Percentiles rank a stretch among this genome's conserved stretches.
These are phyloP conservation scores for Nigrograna mackinnonii DNA, from an alignment of 2,329 filamentous ascomycete genomes.

Conservation along the genomic window DNA sequence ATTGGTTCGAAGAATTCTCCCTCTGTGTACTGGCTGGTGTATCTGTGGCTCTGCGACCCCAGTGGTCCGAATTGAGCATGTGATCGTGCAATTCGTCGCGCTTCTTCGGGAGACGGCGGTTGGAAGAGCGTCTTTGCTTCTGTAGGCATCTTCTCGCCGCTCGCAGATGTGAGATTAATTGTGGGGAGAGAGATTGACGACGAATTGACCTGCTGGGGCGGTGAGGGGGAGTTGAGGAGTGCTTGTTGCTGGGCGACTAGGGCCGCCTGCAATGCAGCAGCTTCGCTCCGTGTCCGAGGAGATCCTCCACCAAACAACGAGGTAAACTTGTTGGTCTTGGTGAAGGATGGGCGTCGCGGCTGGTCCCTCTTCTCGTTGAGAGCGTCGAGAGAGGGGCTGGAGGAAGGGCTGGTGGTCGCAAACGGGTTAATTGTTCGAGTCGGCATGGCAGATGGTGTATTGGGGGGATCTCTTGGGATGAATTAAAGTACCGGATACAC, in stretches of 20 bases:
- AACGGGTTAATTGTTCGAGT: conserved; percentile 64
- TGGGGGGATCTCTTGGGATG: too few species aligned
- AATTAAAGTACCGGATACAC: too few species aligned
- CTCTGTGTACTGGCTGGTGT: conserved; percentile 79
- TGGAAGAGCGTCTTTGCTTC: conserved; percentile 84
- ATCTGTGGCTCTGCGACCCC: conserved; percentile 77
- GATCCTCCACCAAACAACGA: conserved; percentile 83
- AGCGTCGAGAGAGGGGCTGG: conserved; percentile 53
- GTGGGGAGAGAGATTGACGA: conserved; percentile 80
- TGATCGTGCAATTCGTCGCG: conserved; percentile 71
- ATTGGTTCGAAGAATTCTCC: conserved; percentile 82
- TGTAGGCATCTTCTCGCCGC: conserved; percentile 72
- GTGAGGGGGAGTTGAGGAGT: conserved; percentile 65
- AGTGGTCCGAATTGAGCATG: conserved; percentile 93
- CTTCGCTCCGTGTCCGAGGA: conserved; percentile 69
- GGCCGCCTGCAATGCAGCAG: conserved; percentile 68
- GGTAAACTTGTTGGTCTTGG: conserved; percentile 71
- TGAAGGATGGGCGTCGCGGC: conserved; percentile 51
- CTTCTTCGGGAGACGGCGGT: conserved; percentile 83
- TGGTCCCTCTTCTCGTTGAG: conserved; percentile 59
- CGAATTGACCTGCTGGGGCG: conserved; percentile 67
- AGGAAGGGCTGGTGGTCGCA: conserved; percentile 55
- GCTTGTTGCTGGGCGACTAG: conserved; percentile 61
- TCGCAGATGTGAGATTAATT: conserved; percentile 88
- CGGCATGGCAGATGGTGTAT: conserved; percentile 64